These are phyloP conservation scores for Blastomyces parvus DNA, from an alignment of 2,329 filamentous ascomycete genomes.

Conservation along the genomic window DNA sequence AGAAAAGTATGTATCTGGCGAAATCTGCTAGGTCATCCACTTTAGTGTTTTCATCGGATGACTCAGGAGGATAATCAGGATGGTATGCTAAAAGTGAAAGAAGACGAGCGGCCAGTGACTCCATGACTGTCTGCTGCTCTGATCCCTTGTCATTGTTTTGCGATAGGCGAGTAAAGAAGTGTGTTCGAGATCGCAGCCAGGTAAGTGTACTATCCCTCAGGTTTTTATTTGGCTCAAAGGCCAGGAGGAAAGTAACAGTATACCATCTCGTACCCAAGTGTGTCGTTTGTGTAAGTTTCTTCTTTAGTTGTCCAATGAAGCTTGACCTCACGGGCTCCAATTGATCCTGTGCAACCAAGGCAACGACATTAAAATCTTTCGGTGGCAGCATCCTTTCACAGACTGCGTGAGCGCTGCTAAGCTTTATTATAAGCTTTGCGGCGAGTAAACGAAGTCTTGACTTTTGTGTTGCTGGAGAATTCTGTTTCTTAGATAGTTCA, in stretches of 20 bases:
- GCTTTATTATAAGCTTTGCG: conserved; percentile 70
- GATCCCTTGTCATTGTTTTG: conserved; percentile 29
- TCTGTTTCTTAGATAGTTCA: conserved; percentile 64
- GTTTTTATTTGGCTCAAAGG: conserved; percentile 72
- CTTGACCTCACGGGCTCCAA: conserved; percentile 62
- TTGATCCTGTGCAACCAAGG: conserved; percentile 70
- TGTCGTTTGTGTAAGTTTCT: conserved; percentile 41
- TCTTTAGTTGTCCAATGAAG: conserved; percentile 81
- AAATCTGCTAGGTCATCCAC: conserved; percentile 62
- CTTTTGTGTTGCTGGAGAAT: conserved; percentile 69
- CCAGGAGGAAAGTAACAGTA: conserved; percentile 78
- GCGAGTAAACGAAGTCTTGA: conserved; percentile 73
- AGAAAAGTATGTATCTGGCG: conserved; percentile 81
- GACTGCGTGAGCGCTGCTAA: conserved; percentile 66
- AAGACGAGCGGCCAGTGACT: conserved; percentile 70
- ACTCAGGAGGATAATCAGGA: conserved; percentile 59
- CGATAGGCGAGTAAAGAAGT: conserved; percentile 49
- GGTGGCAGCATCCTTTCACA: conserved; percentile 63
- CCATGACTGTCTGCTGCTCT: conserved; percentile 57
- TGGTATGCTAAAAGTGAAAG: conserved; percentile 87
- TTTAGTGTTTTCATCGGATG: conserved; percentile 35
- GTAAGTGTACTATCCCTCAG: conserved; percentile 69
- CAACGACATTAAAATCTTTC: conserved; percentile 68
- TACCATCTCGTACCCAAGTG: conserved; percentile 84
- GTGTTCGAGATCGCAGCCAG: conserved; percentile 77